These are phyloP conservation scores for sunflower (Helianthus annuus) DNA, from an alignment of 129 eudicot genomes.

Conservation along the genomic window DNA sequence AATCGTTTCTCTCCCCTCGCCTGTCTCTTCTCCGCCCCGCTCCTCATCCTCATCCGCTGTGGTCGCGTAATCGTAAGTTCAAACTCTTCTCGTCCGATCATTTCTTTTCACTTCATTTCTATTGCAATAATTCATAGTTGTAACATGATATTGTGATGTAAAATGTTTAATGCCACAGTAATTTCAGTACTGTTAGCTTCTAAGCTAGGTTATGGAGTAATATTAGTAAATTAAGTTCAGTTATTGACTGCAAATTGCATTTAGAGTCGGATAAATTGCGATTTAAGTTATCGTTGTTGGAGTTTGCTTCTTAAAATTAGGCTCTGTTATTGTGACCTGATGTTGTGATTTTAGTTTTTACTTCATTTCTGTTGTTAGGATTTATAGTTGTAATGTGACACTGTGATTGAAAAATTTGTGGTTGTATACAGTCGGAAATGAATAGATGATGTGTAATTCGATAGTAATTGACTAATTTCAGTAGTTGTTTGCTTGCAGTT, in stretches of 20 bases:
- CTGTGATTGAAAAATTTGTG: background rate
- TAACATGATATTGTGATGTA: background rate
- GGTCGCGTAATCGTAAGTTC: slow-evolving; percentile 30
- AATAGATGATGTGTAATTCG: background rate
- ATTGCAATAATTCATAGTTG: background rate
- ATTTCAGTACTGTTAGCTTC: slow-evolving; percentile 18
- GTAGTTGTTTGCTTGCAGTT: slow-evolving; percentile 15
- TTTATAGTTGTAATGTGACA: background rate
- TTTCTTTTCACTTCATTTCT: background rate
- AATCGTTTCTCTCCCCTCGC: slow-evolving; percentile 35
- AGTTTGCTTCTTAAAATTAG: background rate
- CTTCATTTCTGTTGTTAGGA: too few species aligned
- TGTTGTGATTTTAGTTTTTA: background rate
- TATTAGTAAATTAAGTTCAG: background rate
- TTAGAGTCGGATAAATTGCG: background rate
- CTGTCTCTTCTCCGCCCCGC: slow-evolving; percentile 34
- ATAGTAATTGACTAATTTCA: slow-evolving; percentile 8
- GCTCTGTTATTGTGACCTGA: background rate
- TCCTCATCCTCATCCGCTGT: slow-evolving; percentile 24
- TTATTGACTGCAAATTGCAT: slow-evolving; percentile 5
- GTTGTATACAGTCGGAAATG: background rate
- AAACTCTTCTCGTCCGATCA: background rate
- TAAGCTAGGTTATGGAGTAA: background rate
- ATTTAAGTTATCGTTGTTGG: slow-evolving; percentile 3
- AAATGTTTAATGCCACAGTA: slow-evolving; percentile 11